A percentile compares a stretch with the other conserved stretches of the same genome.
Conservation (phyloP, 2,329 filamentous ascomycete species). For the Anthostomella pinea region DNA sequence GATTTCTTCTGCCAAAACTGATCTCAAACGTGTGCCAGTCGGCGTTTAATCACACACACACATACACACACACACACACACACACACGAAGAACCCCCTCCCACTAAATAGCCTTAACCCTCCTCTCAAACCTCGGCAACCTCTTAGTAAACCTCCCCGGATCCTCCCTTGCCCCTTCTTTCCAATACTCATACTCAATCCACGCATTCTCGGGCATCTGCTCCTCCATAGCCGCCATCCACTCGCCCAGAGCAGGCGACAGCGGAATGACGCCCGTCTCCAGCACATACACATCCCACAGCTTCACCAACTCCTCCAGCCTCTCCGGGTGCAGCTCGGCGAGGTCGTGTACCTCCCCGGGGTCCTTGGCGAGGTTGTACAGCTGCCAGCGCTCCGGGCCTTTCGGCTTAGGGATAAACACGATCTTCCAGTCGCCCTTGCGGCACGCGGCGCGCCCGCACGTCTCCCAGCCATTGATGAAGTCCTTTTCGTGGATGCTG, state of each 20-base stretch:
- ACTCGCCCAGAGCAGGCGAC: slow-evolving; percentile 55
- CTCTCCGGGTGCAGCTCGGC: slow-evolving; percentile 31
- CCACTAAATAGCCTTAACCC: slow-evolving; percentile 26
- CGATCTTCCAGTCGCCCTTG: slow-evolving; percentile 37
- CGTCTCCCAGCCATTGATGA: slow-evolving; percentile 37
- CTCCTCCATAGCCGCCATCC: slow-evolving; percentile 58
- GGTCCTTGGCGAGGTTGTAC: slow-evolving; percentile 44
- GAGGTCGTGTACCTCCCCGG: slow-evolving; percentile 42
- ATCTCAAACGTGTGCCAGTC: no score
- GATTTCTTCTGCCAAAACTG: no score
- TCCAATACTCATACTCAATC: slow-evolving; percentile 66
- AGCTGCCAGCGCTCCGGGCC: slow-evolving; percentile 49
- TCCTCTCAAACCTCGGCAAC: slow-evolving; percentile 27
- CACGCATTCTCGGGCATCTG: slow-evolving; percentile 65
- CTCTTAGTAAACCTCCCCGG: slow-evolving; percentile 41
- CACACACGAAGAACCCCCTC: no score
- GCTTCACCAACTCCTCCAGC: slow-evolving; percentile 31
- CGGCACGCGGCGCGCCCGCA: slow-evolving; percentile 34
- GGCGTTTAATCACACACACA: no score
- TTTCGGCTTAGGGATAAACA: slow-evolving; percentile 48
- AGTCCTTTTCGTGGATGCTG: slow-evolving; percentile 35
- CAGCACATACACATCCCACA: slow-evolving; percentile 39
- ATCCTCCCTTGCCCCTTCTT: slow-evolving; percentile 40
- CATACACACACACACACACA: no score
- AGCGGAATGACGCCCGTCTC: slow-evolving; percentile 60